Percentiles rank a stretch among this genome's conserved stretches.
Conservation (phyloP, 2,329 filamentous ascomycete genomes). For the Dryadomyces quercus-mongolicae region DNA sequence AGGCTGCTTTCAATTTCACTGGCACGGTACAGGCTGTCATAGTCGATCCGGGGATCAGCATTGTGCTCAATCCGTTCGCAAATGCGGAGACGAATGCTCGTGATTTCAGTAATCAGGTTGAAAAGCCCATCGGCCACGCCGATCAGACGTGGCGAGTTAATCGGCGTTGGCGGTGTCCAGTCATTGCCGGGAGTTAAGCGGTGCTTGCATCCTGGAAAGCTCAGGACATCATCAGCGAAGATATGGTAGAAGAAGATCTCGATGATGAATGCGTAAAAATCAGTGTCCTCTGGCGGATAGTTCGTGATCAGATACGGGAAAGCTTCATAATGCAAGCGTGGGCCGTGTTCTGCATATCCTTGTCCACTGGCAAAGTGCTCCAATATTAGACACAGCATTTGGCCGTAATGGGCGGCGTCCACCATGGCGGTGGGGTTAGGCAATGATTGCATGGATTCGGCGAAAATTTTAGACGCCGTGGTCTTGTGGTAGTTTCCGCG, state of each 20-base stretch:
- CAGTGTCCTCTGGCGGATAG: constrained; percentile 48
- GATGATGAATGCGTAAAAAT: constrained; percentile 52
- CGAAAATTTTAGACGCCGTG: constrained; percentile 34
- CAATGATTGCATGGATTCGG: constrained; percentile 21
- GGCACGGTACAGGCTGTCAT: constrained; percentile 58
- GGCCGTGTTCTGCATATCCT: constrained; percentile 44
- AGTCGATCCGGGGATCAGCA: constrained; percentile 59
- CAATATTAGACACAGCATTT: constrained; percentile 50
- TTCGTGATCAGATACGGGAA: constrained; percentile 60
- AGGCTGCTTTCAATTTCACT: constrained; percentile 66
- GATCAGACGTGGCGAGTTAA: constrained; percentile 47
- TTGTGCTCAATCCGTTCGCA: constrained; percentile 51
- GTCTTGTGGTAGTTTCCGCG: constrained; percentile 45
- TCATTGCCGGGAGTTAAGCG: constrained; percentile 28
- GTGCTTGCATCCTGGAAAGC: constrained; percentile 24
- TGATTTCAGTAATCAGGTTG: constrained; percentile 66
- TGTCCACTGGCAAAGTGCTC: constrained; percentile 45
- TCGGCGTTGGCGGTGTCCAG: constrained; percentile 28
- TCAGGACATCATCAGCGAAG: constrained; percentile 49
- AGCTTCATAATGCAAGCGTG: constrained; percentile 66
- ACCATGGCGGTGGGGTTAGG: not conserved
- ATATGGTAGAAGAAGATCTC: constrained; percentile 82
- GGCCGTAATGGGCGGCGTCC: constrained; percentile 38
- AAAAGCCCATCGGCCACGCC: constrained; percentile 78
- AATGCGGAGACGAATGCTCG: constrained; percentile 62